Evolutionary conservation across 2,329 filamentous ascomycete genomes (phyloP).

Genomic region (Colletotrichum gloeosporioides): DNA sequence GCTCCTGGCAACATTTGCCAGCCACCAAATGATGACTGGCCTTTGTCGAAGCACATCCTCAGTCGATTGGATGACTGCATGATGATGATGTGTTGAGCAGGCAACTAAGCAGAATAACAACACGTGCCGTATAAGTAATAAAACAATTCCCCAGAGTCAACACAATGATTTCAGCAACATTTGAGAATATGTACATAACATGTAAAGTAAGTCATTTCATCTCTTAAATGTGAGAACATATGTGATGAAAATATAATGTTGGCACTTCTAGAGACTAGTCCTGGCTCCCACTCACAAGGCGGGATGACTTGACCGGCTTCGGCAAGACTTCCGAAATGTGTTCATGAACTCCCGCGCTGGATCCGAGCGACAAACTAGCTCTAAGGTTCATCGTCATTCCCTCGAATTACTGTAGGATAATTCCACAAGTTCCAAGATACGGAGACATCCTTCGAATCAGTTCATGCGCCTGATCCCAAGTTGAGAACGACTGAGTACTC

Average conservation of each 20-base stretch:
- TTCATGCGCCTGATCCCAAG: neutral
- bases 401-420: neutral
- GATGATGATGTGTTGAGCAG: fast-evolving
- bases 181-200: fast-evolving
- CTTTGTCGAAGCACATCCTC: neutral
- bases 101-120: neutral
- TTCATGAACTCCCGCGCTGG: neutral
- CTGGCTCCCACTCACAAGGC: neutral
- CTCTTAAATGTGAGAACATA: neutral
- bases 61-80: neutral
- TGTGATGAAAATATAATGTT: neutral
- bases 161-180: neutral
- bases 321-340: neutral
- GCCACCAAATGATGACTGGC: neutral
- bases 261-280: neutral
- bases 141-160: fast-evolving
- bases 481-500: neutral
- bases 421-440: neutral
- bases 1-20: neutral
- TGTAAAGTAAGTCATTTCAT: neutral
- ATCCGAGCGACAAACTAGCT: neutral
- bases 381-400: neutral
- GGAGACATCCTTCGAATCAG: neutral
- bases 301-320: neutral
- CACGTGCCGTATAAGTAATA: fast-evolving